Base-by-base conservation (phyloP, 2,329 filamentous ascomycete species). In the Pseudocercospora crystallina region DNA sequence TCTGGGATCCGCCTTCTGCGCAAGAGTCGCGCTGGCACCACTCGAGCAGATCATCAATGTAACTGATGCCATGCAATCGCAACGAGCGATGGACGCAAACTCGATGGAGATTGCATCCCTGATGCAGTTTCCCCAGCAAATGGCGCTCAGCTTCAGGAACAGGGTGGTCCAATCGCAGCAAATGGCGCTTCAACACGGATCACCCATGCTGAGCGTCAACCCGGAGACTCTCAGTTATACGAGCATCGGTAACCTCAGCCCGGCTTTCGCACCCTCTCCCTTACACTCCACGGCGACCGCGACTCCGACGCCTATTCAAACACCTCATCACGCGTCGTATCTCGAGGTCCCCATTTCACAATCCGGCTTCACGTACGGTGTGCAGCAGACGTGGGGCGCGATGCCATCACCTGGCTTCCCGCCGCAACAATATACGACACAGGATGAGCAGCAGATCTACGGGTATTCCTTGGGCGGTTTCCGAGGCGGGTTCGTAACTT, bases 21-120 rank as follows among this genome's bases (percentile, higher is more conserved):
- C 73, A 3, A 69, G 71, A 51, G 78, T 96, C 59, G 86, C 89
- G 12, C 80, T 95, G 39, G 78, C 80, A 1, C 90, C 91, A 0
- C 84, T 97, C 30, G 90, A 96, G 69, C 86, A 94, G 66, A 96
- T 96, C 63, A 84, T 90, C 39, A 81, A 83, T 41, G 83, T 88
- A 32, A 80, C 95, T 26, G 78, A 85, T 58, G 81, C 84, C 15
- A 81, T 89, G 73, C 89, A 68, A 61, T 66, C 54, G 57, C 71
- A 65, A 36, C 69, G 69, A 33, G 64, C 67, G 26, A 73, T 74
- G 59, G 69, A 71, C 42, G 66, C 71, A 10, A 65, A 70, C 31
- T 64, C 70, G 30, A 69, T 72, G 51, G 72, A 74, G 8, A 72
- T 76, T 54, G 69, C 71, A 2, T 68, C 71, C 50, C 59, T 77